A percentile compares a stretch with the other conserved stretches of the same genome.
These are phyloP conservation scores for Malassezia restricta DNA, from an alignment of 1,284 basidiomycete genomes.

Conservation along the genomic window DNA sequence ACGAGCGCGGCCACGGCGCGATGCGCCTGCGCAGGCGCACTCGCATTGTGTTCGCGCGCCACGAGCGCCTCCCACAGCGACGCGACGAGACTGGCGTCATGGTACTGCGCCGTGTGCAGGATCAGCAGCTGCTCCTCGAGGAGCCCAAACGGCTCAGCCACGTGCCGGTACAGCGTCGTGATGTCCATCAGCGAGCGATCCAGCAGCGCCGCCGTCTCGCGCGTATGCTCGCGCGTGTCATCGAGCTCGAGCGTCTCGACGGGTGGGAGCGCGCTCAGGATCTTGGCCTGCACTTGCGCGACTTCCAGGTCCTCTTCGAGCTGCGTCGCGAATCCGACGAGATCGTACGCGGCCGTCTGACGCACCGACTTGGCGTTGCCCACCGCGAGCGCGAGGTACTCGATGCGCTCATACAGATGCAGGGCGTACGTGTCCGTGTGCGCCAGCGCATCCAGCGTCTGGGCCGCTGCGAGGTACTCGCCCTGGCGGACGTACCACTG, in stretches of 20 bases:
- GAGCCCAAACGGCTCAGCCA: constrained; percentile 75
- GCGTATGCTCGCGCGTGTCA: constrained; percentile 49
- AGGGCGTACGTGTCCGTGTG: constrained; percentile 61
- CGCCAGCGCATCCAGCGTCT: constrained; percentile 72
- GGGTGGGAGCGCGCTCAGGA: constrained; percentile 43
- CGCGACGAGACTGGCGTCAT: constrained; percentile 65
- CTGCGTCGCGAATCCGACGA: constrained; percentile 84
- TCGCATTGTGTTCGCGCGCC: constrained; percentile 55
- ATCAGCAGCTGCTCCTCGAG: constrained; percentile 76
- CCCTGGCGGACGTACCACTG: constrained; percentile 66
- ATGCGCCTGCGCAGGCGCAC: constrained; percentile 19
- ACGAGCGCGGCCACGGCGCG: constrained; percentile 21
- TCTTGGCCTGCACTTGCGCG: constrained; percentile 84
- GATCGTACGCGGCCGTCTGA: constrained; percentile 51
- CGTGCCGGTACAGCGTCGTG: constrained; percentile 65
- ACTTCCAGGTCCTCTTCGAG: constrained; percentile 94
- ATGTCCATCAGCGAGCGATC: constrained; percentile 49
- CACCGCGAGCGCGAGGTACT: constrained; percentile 57
- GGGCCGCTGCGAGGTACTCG: constrained; percentile 70
- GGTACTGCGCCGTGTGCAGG: constrained; percentile 81
- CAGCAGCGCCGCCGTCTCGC: constrained; percentile 50
- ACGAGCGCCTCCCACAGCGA: constrained; percentile 83
- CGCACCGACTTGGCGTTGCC: constrained; percentile 67
- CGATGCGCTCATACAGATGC: constrained; percentile 35
- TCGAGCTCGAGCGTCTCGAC: constrained; percentile 16